Evolutionary conservation across 805 yeast species (phyloP).

Genomic region (Candida maris): DNA sequence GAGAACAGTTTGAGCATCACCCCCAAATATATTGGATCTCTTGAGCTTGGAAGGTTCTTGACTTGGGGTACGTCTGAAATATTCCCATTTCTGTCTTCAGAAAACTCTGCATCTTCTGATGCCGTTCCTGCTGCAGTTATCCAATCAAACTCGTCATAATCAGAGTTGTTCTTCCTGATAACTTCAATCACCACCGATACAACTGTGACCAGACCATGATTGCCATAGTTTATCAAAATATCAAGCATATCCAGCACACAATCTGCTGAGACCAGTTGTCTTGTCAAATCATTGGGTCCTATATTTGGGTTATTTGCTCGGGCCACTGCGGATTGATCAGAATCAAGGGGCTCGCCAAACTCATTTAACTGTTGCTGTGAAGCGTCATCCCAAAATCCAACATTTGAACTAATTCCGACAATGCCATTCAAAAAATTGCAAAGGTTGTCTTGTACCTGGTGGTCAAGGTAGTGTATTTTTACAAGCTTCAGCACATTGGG

Average conservation of each 20-base stretch:
- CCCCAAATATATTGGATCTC: slow-evolving; percentile 93
- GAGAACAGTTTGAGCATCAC: slow-evolving; percentile 77
- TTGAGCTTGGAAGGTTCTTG: slow-evolving; percentile 68
- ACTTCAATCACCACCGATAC: slow-evolving; percentile 92
- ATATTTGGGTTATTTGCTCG: slow-evolving; percentile 70
- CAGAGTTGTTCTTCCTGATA: slow-evolving; percentile 91
- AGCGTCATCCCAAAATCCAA: slow-evolving; percentile 31
- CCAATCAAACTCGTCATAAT: slow-evolving; percentile 64
- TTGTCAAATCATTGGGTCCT: slow-evolving; percentile 92
- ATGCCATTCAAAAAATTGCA: slow-evolving; percentile 89
- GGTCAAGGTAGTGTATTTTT: slow-evolving; percentile 33
- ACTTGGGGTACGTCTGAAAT: slow-evolving; percentile 1
- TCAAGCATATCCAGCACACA: slow-evolving; percentile 65
- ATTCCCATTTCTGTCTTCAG: neutral
- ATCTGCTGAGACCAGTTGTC: slow-evolving; percentile 76
- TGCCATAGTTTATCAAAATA: slow-evolving; percentile 74
- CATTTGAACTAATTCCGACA: slow-evolving; percentile 47
- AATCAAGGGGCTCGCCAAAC: slow-evolving; percentile 73
- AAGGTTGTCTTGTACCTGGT: slow-evolving; percentile 33
- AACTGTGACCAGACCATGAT: slow-evolving; percentile 80
- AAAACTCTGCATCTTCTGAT: slow-evolving; percentile 11
- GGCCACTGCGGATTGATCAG: slow-evolving; percentile 21
- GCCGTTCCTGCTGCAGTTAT: slow-evolving; percentile 24
- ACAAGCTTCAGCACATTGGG: slow-evolving; percentile 65
- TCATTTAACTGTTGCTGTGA: slow-evolving; percentile 24